Evolutionary conservation across 805 yeast genomes (phyloP).

Genomic region (Pichia deserticola): DNA sequence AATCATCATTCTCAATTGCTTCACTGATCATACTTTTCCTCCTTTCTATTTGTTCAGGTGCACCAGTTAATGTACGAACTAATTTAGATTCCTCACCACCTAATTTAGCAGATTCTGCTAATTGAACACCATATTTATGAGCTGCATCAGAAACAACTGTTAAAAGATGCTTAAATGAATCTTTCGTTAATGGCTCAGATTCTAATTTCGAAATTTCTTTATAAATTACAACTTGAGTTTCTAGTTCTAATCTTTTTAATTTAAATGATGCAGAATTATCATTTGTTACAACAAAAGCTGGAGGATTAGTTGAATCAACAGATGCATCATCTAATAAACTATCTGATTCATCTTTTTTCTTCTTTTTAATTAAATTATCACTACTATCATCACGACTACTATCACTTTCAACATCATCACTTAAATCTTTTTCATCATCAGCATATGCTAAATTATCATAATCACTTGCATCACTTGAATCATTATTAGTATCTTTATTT

Average conservation of each 20-base stretch:
- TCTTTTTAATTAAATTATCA: slow-evolving; percentile 5
- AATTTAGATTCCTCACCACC: slow-evolving; percentile 34
- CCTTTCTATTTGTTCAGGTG: slow-evolving; percentile 25
- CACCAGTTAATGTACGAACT: slow-evolving; percentile 37
- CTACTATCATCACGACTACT: slow-evolving; percentile 7
- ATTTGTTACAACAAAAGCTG: slow-evolving; percentile 7
- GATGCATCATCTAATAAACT: background rate
- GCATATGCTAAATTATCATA: background rate
- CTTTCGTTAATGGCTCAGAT: slow-evolving; percentile 17
- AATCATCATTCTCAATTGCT: slow-evolving; percentile 6
- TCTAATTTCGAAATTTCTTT: slow-evolving; percentile 19
- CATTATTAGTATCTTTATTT: too few relatives aligned
- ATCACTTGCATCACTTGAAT: background rate
- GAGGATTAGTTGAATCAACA: slow-evolving; percentile 14
- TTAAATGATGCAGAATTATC: slow-evolving; percentile 13
- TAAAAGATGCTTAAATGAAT: slow-evolving; percentile 26
- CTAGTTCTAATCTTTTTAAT: slow-evolving; percentile 18
- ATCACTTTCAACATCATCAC: background rate
- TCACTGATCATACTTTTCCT: slow-evolving; percentile 26
- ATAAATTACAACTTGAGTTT: slow-evolving; percentile 22
- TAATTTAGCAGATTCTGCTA: slow-evolving; percentile 30
- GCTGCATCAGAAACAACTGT: slow-evolving; percentile 27
- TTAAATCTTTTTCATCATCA: background rate
- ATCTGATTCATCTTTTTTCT: background rate
- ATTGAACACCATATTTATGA: slow-evolving; percentile 26